phyloP scores from a whole-genome alignment of 495 filamentous ascomycete genomes.

The Collariella sp. region DNA sequence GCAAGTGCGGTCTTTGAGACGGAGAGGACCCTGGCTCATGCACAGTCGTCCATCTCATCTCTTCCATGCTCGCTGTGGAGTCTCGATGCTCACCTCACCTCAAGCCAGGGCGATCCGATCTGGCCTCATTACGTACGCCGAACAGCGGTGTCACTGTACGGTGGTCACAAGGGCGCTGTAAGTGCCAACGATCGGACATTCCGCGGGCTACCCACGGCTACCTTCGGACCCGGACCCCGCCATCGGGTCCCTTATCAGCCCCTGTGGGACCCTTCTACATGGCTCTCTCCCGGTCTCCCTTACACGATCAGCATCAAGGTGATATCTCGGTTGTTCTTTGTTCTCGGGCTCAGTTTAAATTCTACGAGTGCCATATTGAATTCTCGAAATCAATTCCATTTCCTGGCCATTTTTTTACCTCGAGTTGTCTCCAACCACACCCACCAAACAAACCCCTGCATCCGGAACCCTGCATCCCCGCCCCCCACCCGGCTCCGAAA shows the following conservation, averaged over 20 bases:
- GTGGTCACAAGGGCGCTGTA: conserved; percentile 11
- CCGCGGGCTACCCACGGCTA: conserved; percentile 10
- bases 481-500: neutral
- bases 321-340: neutral
- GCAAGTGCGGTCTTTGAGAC: neutral
- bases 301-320: neutral
- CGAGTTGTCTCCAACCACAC: neutral
- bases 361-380: neutral
- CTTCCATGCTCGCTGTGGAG: neutral
- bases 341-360: neutral
- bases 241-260: neutral
- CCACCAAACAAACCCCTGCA: neutral
- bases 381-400: neutral
- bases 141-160: neutral
- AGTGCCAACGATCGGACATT: neutral
- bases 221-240: conserved; percentile 4
- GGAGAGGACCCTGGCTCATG: neutral
- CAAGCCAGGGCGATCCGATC: neutral
- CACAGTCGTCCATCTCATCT: neutral
- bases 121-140: conserved; percentile 2
- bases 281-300: neutral
- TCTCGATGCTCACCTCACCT: neutral
- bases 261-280: neutral
- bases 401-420: neutral
- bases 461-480: neutral